A percentile compares a stretch with the other conserved stretches of the same genome.
Evolutionary conservation across 2,329 filamentous ascomycete genomes (phyloP).

Genomic region (Penicillium sumatraense): DNA sequence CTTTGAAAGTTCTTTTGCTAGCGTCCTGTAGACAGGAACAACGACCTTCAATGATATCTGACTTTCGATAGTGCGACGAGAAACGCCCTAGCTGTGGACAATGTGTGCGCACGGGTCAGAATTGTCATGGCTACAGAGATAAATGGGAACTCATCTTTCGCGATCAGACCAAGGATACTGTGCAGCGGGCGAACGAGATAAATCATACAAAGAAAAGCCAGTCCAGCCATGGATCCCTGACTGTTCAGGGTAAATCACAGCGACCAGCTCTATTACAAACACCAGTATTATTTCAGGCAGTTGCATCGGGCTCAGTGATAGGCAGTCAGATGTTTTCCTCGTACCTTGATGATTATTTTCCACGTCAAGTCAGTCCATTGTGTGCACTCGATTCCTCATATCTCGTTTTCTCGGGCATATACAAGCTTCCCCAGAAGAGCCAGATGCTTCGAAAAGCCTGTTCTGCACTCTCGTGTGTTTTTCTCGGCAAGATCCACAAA

Average conservation of each 20-base stretch:
- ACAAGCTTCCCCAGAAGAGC: background rate
- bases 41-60: background rate
- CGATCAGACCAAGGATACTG: background rate
- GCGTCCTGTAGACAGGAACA: too few relatives aligned
- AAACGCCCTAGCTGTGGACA: background rate
- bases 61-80: background rate
- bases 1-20: too few relatives aligned
- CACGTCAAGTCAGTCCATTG: background rate
- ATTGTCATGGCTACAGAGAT: background rate
- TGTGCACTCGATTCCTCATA: background rate
- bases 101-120: background rate
- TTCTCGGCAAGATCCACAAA: background rate
- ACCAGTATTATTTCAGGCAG: background rate
- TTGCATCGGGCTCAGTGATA: background rate
- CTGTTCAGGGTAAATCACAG: too few relatives aligned
- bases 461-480: conserved; percentile 4
- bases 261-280: background rate
- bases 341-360: background rate
- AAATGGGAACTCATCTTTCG: background rate
- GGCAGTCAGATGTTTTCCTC: background rate
- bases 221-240: background rate
- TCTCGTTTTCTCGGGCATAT: background rate
- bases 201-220: too few relatives aligned
- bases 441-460: conserved; percentile 3
- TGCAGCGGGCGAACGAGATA: background rate